These are phyloP conservation scores for Dothideomycetes sp. DNA, from an alignment of 2,329 filamentous ascomycete genomes.

Conservation along the genomic window DNA sequence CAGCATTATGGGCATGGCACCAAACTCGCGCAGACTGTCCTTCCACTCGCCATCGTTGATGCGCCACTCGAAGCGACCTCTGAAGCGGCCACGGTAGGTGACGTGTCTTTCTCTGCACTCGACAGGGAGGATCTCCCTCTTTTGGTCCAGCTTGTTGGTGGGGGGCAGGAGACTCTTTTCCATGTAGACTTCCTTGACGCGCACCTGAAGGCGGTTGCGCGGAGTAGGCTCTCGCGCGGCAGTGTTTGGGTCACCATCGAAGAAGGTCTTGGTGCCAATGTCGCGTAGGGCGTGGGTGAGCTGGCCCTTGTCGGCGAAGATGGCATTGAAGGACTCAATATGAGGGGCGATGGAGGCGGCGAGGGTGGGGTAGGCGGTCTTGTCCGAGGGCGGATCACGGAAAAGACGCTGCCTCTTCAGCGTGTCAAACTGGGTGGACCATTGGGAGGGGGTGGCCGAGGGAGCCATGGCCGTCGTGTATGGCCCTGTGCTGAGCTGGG, in stretches of 20 bases:
- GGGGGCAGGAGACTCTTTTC: slow-evolving; percentile 71
- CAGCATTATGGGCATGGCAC: slow-evolving; percentile 86
- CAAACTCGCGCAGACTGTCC: slow-evolving; percentile 75
- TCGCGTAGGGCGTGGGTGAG: slow-evolving; percentile 70
- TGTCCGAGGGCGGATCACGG: slow-evolving; percentile 74
- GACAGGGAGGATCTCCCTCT: slow-evolving; percentile 77
- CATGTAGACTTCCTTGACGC: slow-evolving; percentile 70
- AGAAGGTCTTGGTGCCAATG: slow-evolving; percentile 78
- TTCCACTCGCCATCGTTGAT: slow-evolving; percentile 80
- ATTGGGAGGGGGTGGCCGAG: slow-evolving; percentile 48
- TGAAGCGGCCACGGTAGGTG: slow-evolving; percentile 79
- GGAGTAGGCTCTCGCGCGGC: slow-evolving; percentile 13
- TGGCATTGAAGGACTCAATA: slow-evolving; percentile 87
- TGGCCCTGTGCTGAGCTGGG: background rate
- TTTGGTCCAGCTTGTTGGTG: slow-evolving; percentile 72
- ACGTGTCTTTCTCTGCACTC: slow-evolving; percentile 92
- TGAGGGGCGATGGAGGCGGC: slow-evolving; percentile 82
- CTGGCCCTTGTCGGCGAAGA: slow-evolving; percentile 65
- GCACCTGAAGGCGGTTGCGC: slow-evolving; percentile 61
- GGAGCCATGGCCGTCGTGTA: slow-evolving; percentile 18
- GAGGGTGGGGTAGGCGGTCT: slow-evolving; percentile 76
- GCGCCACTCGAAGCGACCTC: slow-evolving; percentile 70
- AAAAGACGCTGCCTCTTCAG: slow-evolving; percentile 81
- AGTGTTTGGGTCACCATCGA: slow-evolving; percentile 57
- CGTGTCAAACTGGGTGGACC: slow-evolving; percentile 80